Evolutionary conservation across 1,284 basidiomycete genomes (phyloP).

Genomic region (Microbotryum scabiosae): DNA sequence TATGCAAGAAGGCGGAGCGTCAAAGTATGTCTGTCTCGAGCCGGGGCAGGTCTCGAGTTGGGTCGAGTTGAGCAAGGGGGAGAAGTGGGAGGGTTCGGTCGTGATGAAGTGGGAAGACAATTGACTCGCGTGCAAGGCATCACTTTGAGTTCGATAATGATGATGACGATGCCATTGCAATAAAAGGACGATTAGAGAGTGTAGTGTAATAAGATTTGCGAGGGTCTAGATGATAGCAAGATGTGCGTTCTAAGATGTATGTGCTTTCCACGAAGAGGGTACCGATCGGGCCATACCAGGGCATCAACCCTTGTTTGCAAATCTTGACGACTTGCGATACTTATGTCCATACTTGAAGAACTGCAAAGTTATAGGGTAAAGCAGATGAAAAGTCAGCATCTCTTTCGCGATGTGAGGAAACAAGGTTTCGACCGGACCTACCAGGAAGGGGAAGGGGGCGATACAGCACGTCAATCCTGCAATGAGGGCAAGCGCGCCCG

Average conservation of each 20-base stretch:
- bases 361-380: not conserved
- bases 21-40: constrained; percentile 40
- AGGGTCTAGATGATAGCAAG: too few species aligned
- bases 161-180: too few species aligned
- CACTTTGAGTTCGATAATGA: not conserved
- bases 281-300: too few species aligned
- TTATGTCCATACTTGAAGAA: constrained; percentile 26
- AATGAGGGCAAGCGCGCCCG: constrained; percentile 20
- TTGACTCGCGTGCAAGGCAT: constrained; percentile 6
- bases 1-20: constrained; percentile 39
- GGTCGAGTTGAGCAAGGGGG: constrained; percentile 35
- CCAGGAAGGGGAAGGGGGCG: constrained; percentile 26
- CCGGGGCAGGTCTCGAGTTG: constrained; percentile 38
- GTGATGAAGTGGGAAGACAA: constrained; percentile 5
- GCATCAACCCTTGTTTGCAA: too few species aligned
- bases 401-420: not conserved
- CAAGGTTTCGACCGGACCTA: not conserved
- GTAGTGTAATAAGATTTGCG: too few species aligned
- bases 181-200: too few species aligned
- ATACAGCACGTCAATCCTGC: constrained; percentile 20
- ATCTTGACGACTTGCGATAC: too few species aligned
- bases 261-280: too few species aligned
- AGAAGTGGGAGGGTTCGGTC: constrained; percentile 30
- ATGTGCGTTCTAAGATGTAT: too few species aligned
- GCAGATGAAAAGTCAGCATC: not conserved